Conservation (phyloP, 768 basidiomycete species). For the Rubroboletus pulcherrimus region DNA sequence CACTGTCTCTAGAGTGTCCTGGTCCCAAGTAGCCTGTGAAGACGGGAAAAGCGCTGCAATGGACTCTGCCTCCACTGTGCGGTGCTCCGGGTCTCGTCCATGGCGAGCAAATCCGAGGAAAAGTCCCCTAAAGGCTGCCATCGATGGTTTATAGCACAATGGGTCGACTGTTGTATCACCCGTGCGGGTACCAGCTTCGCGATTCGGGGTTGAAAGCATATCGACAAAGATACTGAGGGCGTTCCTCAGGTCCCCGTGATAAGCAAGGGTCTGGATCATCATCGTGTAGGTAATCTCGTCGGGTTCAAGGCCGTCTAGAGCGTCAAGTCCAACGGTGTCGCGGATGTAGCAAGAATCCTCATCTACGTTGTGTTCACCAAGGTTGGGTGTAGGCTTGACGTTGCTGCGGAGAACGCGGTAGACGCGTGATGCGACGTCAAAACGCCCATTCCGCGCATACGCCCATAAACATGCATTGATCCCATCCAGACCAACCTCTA, state of each 20-base stretch:
- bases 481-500: slow-evolving; percentile 59
- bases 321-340: slow-evolving; percentile 42
- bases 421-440: slow-evolving; percentile 56
- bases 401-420: slow-evolving; percentile 65
- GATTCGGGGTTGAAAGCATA: slow-evolving; percentile 51
- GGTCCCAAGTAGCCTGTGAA: slow-evolving; percentile 44
- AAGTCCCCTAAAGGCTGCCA: slow-evolving; percentile 61
- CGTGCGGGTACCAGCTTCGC: slow-evolving; percentile 33
- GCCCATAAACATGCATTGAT: slow-evolving; percentile 72
- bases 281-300: slow-evolving; percentile 64
- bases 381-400: slow-evolving; percentile 34
- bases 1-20: slow-evolving; percentile 51
- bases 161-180: slow-evolving; percentile 28
- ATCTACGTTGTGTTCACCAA: slow-evolving; percentile 35
- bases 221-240: slow-evolving; percentile 61
- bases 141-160: slow-evolving; percentile 39
- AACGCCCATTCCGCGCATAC: slow-evolving; percentile 48
- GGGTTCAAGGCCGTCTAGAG: slow-evolving; percentile 46
- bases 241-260: slow-evolving; percentile 60
- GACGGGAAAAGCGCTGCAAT: slow-evolving; percentile 8
- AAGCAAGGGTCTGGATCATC: slow-evolving; percentile 67
- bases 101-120: slow-evolving; percentile 74
- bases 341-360: slow-evolving; percentile 37
- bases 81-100: slow-evolving; percentile 32
- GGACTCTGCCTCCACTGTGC: background rate